Evolutionary conservation across 2,329 filamentous ascomycete genomes (phyloP).

Genomic region (Ceratocystiopsis brevicomis): DNA sequence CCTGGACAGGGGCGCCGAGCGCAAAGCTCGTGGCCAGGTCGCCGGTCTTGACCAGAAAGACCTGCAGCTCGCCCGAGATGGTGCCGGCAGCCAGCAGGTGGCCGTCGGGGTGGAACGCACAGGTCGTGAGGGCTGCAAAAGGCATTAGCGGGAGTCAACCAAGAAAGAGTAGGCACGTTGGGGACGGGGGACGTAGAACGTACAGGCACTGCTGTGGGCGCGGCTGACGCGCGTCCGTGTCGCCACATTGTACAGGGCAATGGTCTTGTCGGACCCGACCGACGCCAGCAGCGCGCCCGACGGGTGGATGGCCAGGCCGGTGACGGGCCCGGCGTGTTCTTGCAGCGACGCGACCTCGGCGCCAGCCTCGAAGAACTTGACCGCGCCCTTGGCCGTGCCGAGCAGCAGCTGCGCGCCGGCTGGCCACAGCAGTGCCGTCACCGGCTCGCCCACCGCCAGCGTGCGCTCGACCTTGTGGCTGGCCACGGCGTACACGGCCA

Average conservation of each 20-base stretch:
- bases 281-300: conserved; percentile 69
- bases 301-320: conserved; percentile 62
- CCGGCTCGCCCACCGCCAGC: conserved; percentile 45
- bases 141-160: not conserved
- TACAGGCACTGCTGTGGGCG: conserved; percentile 63
- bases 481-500: conserved; percentile 56
- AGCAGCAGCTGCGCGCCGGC: conserved; percentile 50
- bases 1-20: conserved; percentile 49
- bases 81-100: conserved; percentile 77
- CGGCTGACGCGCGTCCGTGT: conserved; percentile 52
- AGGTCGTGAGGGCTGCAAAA: conserved; percentile 46
- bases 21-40: conserved; percentile 57
- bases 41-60: conserved; percentile 73
- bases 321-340: conserved; percentile 70
- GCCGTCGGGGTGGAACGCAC: conserved; percentile 90
- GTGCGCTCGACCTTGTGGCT: conserved; percentile 48
- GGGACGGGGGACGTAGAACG: conserved; percentile 17
- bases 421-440: conserved; percentile 44
- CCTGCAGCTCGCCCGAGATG: conserved; percentile 60
- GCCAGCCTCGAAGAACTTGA: conserved; percentile 65
- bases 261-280: conserved; percentile 79
- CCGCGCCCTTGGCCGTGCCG: conserved; percentile 53
- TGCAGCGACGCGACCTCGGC: conserved; percentile 48
- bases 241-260: conserved; percentile 69
- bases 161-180: not conserved